Base-by-base conservation (phyloP, 345 rosid genomes). In the Ailanthus altissimus region DNA sequence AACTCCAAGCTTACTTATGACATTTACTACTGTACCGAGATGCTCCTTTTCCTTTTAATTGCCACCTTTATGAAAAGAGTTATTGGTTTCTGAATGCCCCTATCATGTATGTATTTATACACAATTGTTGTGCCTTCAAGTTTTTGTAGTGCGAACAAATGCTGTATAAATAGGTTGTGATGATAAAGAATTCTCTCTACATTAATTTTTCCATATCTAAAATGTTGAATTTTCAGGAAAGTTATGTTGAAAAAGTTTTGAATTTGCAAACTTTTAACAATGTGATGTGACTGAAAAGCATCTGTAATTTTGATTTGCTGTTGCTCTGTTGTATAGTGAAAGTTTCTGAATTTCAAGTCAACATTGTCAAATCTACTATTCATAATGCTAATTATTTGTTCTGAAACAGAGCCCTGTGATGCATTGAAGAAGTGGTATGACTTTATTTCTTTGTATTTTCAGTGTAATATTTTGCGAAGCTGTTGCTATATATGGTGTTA, bases 401-500 rank as follows among this genome's bases (percentile, higher is more conserved):
- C 26, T 71, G 8, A 36, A 38, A 42, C 59, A 20, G 42, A 23
- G 51, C 12, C 15, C 21, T 46, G 36, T 68, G 42, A 21, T 81
- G 75, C 15, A 8, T 59, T 21, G 45, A 63, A 42, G 16, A 63
- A 0, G 12, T 67, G 61, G 43, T 45, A 49, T 72, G 58, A 25
- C 32, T 73, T 42, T 62, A 46, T 47, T 67, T 43, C 54, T 12
- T 65, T 76, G 43, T 66, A 74, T 46, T 79, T 57, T 56, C 96
- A 97, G 99, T 70, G 97, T 97, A 13, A 97, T 97, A 76, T 97
- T 97, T 83, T 97, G 99, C 69, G 98, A 97, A 83, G 99, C 99
- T 67, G 99, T 96, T 77, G 99, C 99, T 70, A 96, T 96, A 67
- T 96, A 96, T 84, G 99, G 99, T 6, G 98, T 96, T 36, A 96